Percentiles rank a stretch among this genome's conserved stretches.
Evolutionary conservation across 495 filamentous ascomycete species (phyloP).

Genomic region (Chaetomidium leptoderma): DNA sequence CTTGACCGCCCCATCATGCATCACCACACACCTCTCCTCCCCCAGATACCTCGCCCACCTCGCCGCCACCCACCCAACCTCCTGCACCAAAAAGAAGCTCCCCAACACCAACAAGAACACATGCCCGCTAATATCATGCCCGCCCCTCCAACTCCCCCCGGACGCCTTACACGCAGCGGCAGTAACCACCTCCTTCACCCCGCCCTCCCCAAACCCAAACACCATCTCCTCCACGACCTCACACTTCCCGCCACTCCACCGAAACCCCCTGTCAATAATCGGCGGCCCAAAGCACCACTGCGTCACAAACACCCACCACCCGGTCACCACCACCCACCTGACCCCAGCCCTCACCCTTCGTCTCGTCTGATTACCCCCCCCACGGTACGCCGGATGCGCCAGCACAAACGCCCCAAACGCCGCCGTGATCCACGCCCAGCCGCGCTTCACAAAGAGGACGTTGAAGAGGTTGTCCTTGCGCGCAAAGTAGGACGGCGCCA

Average conservation of each 20-base stretch:
- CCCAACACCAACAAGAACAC: slow-evolving; percentile 87
- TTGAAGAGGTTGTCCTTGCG: slow-evolving; percentile 90
- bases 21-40: slow-evolving; percentile 57
- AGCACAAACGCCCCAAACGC: slow-evolving; percentile 58
- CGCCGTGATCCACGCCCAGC: slow-evolving; percentile 83
- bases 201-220: slow-evolving; percentile 19
- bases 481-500: slow-evolving; percentile 84
- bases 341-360: slow-evolving; percentile 49
- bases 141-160: slow-evolving; percentile 80
- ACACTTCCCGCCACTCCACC: slow-evolving; percentile 77
- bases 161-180: slow-evolving; percentile 75
- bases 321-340: slow-evolving; percentile 67
- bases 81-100: slow-evolving; percentile 72
- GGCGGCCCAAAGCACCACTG: slow-evolving; percentile 95
- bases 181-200: slow-evolving; percentile 55
- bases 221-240: slow-evolving; percentile 39
- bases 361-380: slow-evolving; percentile 18
- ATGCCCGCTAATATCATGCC: slow-evolving; percentile 91
- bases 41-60: slow-evolving; percentile 31
- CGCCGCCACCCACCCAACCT: slow-evolving; percentile 61
- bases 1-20: slow-evolving; percentile 56
- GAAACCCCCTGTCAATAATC: slow-evolving; percentile 81
- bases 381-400: slow-evolving; percentile 55
- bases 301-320: slow-evolving; percentile 74
- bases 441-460: slow-evolving; percentile 84